phyloP scores from a whole-genome alignment of 768 basidiomycete genomes.

The Cubamyces lactineus region DNA sequence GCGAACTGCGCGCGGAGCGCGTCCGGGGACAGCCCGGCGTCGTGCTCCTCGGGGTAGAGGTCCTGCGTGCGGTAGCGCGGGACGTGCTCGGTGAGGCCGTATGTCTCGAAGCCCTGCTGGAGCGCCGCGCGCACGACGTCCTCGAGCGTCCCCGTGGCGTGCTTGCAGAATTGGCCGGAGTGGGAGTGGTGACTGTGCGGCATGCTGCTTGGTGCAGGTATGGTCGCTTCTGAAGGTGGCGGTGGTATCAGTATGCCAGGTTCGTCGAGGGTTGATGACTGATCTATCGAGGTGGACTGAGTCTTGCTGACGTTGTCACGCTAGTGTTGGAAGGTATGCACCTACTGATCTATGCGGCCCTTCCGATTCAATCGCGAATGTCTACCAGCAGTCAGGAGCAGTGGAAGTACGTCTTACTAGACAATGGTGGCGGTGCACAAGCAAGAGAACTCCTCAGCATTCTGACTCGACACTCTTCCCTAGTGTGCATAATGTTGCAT shows the following conservation, averaged over 20 bases:
- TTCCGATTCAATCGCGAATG: too few relatives aligned
- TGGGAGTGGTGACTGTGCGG: slow-evolving; percentile 88
- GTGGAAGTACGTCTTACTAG: background rate
- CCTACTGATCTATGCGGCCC: too few relatives aligned
- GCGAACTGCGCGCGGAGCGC: slow-evolving; percentile 68
- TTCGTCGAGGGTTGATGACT: too few relatives aligned
- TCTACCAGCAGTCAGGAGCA: too few relatives aligned
- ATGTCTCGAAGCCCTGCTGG: slow-evolving; percentile 73
- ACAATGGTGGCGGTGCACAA: background rate
- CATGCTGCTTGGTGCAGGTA: too few relatives aligned
- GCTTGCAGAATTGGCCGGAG: slow-evolving; percentile 92
- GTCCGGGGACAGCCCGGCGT: slow-evolving; percentile 59
- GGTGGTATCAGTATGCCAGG: too few relatives aligned
- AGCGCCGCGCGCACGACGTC: slow-evolving; percentile 84
- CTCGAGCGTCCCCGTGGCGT: slow-evolving; percentile 80
- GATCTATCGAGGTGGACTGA: too few relatives aligned
- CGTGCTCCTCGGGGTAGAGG: slow-evolving; percentile 89
- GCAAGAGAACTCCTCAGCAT: background rate
- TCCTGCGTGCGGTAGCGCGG: slow-evolving; percentile 83
- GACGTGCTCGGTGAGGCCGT: slow-evolving; percentile 90
- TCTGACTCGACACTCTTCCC: background rate
- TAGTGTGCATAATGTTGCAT: too few relatives aligned
- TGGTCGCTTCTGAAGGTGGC: too few relatives aligned
- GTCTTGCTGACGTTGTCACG: too few relatives aligned
- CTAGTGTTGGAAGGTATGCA: too few relatives aligned